phyloP scores from a whole-genome alignment of 148 eudicot genomes.

The Amaranthus hypochondriacus region DNA sequence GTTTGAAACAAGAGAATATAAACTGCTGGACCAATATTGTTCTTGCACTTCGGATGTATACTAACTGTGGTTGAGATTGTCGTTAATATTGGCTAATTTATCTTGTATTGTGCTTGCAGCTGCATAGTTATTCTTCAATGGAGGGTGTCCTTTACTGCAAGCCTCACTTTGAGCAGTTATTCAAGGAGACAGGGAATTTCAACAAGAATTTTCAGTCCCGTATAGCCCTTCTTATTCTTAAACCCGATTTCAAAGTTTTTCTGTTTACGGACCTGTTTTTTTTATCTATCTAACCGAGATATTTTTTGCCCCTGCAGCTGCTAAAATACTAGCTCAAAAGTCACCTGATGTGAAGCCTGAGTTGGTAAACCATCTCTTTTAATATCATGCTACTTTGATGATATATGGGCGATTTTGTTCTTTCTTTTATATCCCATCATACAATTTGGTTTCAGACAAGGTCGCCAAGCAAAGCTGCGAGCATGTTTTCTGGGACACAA shows the following conservation, averaged over 20 bases:
- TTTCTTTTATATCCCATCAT: constrained; percentile 11
- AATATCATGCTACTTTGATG: background rate
- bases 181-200: constrained; percentile 87
- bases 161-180: constrained; percentile 97
- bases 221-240: constrained; percentile 24
- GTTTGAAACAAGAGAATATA: no score
- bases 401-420: background rate
- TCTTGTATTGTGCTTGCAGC: constrained; percentile 39
- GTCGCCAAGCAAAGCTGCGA: constrained; percentile 79
- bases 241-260: background rate
- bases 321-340: constrained; percentile 60
- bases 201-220: constrained; percentile 88
- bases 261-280: background rate
- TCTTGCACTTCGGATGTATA: background rate
- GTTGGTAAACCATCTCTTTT: constrained; percentile 48
- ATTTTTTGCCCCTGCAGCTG: constrained; percentile 42
- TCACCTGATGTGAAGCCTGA: constrained; percentile 47
- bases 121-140: constrained; percentile 85
- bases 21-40: no score
- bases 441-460: constrained; percentile 46
- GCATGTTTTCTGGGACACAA: constrained; percentile 21
- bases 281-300: constrained; percentile 1
- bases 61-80: constrained; percentile 4
- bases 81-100: constrained; percentile 12
- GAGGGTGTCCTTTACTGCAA: constrained; percentile 91